Evolutionary conservation across 768 basidiomycete genomes (phyloP), one percentile per base, ranked within the genome.

Genomic region (Termitomyces sp.): DNA sequence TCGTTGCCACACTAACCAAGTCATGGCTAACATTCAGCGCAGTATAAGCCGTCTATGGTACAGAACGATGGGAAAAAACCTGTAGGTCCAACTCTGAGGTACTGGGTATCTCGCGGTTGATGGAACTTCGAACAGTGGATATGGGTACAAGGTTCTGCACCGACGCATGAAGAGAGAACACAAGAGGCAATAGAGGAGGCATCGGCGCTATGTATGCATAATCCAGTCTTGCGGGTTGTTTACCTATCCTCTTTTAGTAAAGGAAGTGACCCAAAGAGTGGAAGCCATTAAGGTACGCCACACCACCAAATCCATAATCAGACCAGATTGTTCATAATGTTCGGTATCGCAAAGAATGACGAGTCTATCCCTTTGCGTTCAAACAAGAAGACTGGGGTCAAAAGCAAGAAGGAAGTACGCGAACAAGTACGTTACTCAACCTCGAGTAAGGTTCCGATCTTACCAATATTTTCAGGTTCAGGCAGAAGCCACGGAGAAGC

Each of bases 1-100:
- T 36, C 29, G 9, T 42, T 25, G 37, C 36, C 20, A 31, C 34
- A 32, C 25, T 11, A 62, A 20, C 55, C 49, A 11, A 54, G 32
- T 38, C 40, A 46, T 43, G 20, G 36, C 17, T 61, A 48, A 60
- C 25, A 57, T 20, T 34, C 17, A 46, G 58, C 34, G 12, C 63
- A 91, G 88, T 89, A 84, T 64, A 87, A 79, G 56, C 89, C 90
- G 1, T 90, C 88, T 17, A 87, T 91, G 88, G 86, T 90, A 10
- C 84, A 88, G 65, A 83, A 91, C 68, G 87, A 91, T 60, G 89
- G 89, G 4, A 86, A 79, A 0, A 91, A 89, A 71, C 88, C 88
- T 47, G 89, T 90, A 60, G 69, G 84, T 63, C 58, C 14, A 12
- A 61, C n/a, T 1, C 25, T 38, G 12, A 63, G 29, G 31, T 7